These are phyloP conservation scores for Phytopythium vexans DNA, from an alignment of 352 stramenopile species.

Conservation along the genomic window DNA sequence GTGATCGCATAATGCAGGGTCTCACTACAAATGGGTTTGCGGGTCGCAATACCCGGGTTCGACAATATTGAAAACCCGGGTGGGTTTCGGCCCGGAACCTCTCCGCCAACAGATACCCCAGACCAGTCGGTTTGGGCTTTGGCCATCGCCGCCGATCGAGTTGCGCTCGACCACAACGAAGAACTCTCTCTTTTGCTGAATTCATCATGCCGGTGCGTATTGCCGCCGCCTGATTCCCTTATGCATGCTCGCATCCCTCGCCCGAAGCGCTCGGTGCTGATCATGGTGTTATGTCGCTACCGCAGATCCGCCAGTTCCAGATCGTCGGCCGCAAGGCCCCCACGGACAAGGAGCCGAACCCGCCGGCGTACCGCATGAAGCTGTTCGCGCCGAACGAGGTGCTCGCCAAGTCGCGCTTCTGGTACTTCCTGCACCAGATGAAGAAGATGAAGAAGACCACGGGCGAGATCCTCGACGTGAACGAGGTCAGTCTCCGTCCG, in stretches of 20 bases:
- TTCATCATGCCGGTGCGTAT: constrained; percentile 8
- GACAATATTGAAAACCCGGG: neutral
- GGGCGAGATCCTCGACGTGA: constrained; percentile 99
- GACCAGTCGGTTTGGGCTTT: too few relatives aligned
- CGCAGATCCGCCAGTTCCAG: constrained; percentile 98
- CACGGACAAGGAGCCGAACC: constrained; percentile 97
- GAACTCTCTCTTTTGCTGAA: constrained; percentile 10
- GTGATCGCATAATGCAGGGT: neutral
- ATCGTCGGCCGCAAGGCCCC: constrained; percentile 99
- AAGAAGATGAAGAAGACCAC: constrained; percentile 99
- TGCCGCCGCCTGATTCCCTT: neutral
- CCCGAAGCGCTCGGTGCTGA: neutral
- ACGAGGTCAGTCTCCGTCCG: constrained; percentile 87
- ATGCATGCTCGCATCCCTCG: too few relatives aligned
- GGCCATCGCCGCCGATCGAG: neutral
- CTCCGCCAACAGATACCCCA: constrained; percentile 1
- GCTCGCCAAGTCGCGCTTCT: constrained; percentile 99
- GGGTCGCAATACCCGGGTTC: neutral
- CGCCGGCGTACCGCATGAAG: constrained; percentile 99
- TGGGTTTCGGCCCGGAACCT: constrained; percentile 2
- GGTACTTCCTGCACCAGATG: constrained; percentile 99
- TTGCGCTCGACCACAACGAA: neutral
- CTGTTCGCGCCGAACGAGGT: constrained; percentile 96
- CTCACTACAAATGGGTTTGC: neutral
- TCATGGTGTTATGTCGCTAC: neutral